Base-by-base conservation (phyloP, 2,329 filamentous ascomycete species). In the Berkeleyomyces rouxiae region DNA sequence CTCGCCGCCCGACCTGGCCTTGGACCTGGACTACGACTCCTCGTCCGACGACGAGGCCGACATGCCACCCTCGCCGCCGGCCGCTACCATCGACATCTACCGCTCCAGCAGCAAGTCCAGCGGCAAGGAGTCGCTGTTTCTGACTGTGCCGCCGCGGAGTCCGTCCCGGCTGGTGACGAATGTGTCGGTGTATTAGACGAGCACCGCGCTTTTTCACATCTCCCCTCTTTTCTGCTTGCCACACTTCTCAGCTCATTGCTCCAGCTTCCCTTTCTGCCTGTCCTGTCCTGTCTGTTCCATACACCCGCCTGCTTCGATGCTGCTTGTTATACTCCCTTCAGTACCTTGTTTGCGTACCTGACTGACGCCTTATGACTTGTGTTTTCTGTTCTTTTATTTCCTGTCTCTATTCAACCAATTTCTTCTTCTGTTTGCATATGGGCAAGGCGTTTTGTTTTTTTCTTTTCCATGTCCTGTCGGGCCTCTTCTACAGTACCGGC, bases 31-130 rank as follows among this genome's bases (percentile, higher is more conserved):
- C 70, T 78, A 82, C 66, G 86, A 90, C 70, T 80, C 77, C 42
- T 85, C 85, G 66, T 84, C 82, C 1, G 85, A 83, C 63, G 86
- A 90, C 68, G 87, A 90, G 73, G 51, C 88, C 67, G 75, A 78
- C 58, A 82, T 88, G 82, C 87, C 87, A 6, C 85, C 85, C 23
- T 88, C 85, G 65, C 86, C 86, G 44, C 81, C 82, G 51, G 76
- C 77, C 31, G 72, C 79, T 37, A 72, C 78, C 23, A 23, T 63
- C 1, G 63, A 64, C 7, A 58, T 64, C 13, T 61, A 66, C 55
- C 58, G 61, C 4, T 13, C 39, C 3, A 37, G 51, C n/a, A 37
- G 31, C n/a, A 59, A 64, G 37, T 55, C 58, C n/a, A 47, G 39
- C 36, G 47, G 37, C 36, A 53, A 61, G 53, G 16, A 57, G 40